A percentile compares a stretch with the other conserved stretches of the same genome.
Evolutionary conservation across 768 basidiomycete genomes (phyloP).

Genomic region (Naganishia antarctica): DNA sequence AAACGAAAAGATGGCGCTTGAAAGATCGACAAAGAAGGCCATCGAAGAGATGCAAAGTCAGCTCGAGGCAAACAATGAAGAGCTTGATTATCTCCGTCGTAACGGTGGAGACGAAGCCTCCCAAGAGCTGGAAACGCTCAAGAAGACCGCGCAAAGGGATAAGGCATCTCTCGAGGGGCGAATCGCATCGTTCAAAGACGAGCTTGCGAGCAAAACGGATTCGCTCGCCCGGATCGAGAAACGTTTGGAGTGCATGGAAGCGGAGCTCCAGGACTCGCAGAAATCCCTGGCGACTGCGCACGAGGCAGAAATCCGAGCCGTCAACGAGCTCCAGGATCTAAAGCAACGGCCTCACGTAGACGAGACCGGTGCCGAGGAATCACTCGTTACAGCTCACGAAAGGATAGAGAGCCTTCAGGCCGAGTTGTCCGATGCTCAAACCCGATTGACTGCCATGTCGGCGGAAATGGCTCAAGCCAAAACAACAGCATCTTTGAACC

Average conservation of each 20-base stretch:
- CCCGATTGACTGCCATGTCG: neutral
- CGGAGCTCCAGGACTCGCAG: slow-evolving; percentile 27
- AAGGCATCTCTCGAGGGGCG: slow-evolving; percentile 28
- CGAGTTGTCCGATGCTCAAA: neutral
- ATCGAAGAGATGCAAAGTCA: slow-evolving; percentile 36
- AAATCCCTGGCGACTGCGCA: neutral
- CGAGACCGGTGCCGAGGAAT: neutral
- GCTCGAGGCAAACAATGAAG: slow-evolving; percentile 43
- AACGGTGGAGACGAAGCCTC: slow-evolving; percentile 17
- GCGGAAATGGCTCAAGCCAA: neutral
- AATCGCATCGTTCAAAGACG: slow-evolving; percentile 31
- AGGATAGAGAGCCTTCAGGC: neutral
- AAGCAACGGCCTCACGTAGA: slow-evolving; percentile 5
- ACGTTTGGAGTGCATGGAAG: slow-evolving; percentile 29
- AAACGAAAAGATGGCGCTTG: slow-evolving; percentile 45
- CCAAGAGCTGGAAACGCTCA: slow-evolving; percentile 37
- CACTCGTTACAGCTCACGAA: neutral
- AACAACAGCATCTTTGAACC: neutral
- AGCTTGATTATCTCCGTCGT: slow-evolving; percentile 35
- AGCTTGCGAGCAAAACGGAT: slow-evolving; percentile 28
- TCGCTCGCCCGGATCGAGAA: slow-evolving; percentile 25
- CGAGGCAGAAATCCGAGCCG: neutral
- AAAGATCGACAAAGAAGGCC: slow-evolving; percentile 36
- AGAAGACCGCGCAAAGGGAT: slow-evolving; percentile 33
- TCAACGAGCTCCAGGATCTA: slow-evolving; percentile 19